Percentiles rank a stretch among this genome's conserved stretches.
Conservation (phyloP, 305 asterid genomes). For the Petunia hybrid region DNA sequence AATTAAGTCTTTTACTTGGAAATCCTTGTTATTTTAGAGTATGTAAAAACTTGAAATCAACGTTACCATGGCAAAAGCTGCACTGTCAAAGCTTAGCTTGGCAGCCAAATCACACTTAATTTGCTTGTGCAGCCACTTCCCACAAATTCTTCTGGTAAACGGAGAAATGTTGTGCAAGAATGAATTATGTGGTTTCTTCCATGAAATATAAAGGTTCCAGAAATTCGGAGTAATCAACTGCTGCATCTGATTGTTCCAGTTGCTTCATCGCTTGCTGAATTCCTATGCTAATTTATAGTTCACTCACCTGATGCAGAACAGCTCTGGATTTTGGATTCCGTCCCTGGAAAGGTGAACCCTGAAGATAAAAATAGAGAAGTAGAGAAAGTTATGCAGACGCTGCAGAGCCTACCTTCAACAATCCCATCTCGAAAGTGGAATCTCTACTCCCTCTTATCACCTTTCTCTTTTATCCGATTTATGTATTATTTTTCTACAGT, state of each 20-base stretch:
- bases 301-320: constrained; percentile 69
- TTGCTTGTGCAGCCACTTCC: not conserved
- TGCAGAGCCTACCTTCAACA: constrained; percentile 71
- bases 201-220: not conserved
- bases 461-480: not conserved
- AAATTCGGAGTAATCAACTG: not conserved
- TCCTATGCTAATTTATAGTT: constrained; percentile 14
- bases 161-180: not conserved
- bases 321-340: constrained; percentile 95
- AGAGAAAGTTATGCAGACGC: constrained; percentile 79
- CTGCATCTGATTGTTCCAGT: not conserved
- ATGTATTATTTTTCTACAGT: not conserved
- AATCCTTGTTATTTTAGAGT: not conserved
- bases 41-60: not conserved
- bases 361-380: constrained; percentile 81
- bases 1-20: not conserved
- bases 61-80: not conserved
- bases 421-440: constrained; percentile 81
- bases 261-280: not conserved
- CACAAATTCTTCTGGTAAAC: not conserved
- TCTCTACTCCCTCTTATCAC: constrained; percentile 25
- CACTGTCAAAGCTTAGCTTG: not conserved
- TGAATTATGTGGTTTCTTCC: not conserved
- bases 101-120: not conserved
- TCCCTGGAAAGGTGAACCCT: constrained; percentile 74